These are phyloP conservation scores for Mycena sanguinolenta DNA, from an alignment of 768 basidiomycete species.

Conservation along the genomic window DNA sequence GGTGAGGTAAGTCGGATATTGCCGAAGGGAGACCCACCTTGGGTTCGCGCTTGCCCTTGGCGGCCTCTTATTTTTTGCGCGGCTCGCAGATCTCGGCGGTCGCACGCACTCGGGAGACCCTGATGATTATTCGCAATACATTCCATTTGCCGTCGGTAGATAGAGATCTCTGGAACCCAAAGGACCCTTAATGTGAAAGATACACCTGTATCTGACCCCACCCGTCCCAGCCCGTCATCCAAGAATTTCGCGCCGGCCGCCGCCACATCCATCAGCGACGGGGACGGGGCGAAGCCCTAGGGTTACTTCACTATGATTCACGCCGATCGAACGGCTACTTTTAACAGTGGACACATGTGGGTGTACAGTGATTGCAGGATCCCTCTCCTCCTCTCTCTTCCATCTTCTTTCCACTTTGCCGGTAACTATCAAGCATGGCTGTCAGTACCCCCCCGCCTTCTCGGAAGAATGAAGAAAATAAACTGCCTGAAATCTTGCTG, in stretches of 20 bases:
- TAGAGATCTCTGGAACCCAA: no score
- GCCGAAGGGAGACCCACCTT: no score
- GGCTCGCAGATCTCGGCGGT: no score
- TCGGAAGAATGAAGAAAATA: not conserved
- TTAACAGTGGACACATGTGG: not conserved
- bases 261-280: not conserved
- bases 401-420: not conserved
- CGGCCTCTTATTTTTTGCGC: no score
- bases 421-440: not conserved
- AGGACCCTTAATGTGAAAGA: not conserved
- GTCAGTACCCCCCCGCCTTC: not conserved
- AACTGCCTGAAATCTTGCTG: not conserved
- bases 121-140: no score
- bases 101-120: no score
- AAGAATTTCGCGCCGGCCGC: not conserved
- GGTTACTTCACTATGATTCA: not conserved
- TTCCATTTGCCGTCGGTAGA: no score
- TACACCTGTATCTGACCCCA: not conserved
- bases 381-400: not conserved
- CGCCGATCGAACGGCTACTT: not conserved
- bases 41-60: no score
- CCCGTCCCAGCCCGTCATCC: not conserved
- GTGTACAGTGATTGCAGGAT: not conserved
- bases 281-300: not conserved
- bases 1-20: no score